Conservation (phyloP, 176 grass and related monocot genomes). For the Eragrostis curvula region DNA sequence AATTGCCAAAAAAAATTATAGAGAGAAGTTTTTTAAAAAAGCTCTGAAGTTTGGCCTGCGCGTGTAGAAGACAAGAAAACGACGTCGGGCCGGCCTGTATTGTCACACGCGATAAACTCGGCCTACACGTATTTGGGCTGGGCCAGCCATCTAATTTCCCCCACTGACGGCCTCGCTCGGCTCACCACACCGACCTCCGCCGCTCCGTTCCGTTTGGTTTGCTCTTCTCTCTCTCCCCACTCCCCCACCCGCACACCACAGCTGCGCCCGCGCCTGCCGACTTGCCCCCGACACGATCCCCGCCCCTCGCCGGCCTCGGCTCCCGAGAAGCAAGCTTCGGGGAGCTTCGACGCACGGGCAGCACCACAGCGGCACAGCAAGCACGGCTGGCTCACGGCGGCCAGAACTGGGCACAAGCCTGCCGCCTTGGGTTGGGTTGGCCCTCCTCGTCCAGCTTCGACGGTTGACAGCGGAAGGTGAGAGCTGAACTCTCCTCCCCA, state of each 20-base stretch:
- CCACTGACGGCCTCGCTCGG: background rate
- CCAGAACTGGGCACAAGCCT: too few relatives aligned
- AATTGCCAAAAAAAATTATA: too few relatives aligned
- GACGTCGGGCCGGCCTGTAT: background rate
- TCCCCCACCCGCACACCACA: background rate
- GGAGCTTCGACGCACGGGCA: background rate
- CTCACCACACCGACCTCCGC: background rate
- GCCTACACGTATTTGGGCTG: background rate
- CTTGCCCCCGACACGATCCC: constrained; percentile 10
- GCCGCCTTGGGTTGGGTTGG: background rate
- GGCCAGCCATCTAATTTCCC: background rate
- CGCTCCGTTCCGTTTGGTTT: background rate
- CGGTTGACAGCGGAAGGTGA: background rate
- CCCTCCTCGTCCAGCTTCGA: background rate
- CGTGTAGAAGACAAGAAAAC: too few relatives aligned
- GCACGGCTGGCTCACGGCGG: background rate
- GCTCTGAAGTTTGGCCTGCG: too few relatives aligned
- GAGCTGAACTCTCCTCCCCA: background rate
- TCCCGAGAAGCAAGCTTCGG: background rate
- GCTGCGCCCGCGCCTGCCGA: constrained; percentile 2
- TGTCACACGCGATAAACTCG: too few relatives aligned
- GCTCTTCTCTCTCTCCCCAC: background rate
- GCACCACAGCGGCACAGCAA: background rate
- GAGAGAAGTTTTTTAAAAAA: too few relatives aligned
- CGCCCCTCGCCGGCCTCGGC: background rate